phyloP scores from a whole-genome alignment of 177 flowering plant genomes.

The Vitis hybrid region DNA sequence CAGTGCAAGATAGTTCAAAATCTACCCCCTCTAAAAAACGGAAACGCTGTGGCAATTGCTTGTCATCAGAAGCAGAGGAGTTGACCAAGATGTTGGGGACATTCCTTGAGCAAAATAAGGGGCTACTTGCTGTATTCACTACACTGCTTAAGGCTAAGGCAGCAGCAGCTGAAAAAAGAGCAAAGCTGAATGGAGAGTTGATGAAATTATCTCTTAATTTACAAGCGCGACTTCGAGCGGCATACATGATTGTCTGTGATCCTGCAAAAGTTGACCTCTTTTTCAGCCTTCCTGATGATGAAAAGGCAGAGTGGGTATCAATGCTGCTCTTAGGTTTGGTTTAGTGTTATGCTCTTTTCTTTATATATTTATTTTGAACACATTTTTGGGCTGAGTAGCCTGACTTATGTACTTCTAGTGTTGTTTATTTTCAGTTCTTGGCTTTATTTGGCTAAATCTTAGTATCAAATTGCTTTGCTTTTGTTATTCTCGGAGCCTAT shows the following conservation, averaged over 20 bases:
- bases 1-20: too few relatives aligned
- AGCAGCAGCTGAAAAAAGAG: background rate
- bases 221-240: background rate
- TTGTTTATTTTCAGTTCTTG: too few relatives aligned
- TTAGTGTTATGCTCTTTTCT: background rate
- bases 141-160: background rate
- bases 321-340: background rate
- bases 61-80: background rate
- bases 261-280: background rate
- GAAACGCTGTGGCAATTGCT: background rate
- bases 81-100: background rate
- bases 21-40: background rate
- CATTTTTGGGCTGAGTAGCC: too few relatives aligned
- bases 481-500: too few relatives aligned
- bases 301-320: background rate
- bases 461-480: too few relatives aligned
- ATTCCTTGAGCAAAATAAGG: background rate
- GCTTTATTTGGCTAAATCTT: too few relatives aligned
- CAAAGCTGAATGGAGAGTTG: background rate
- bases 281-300: background rate
- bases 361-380: too few relatives aligned
- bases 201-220: background rate
- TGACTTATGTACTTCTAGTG: too few relatives aligned
- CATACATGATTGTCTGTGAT: background rate
- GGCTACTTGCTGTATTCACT: background rate